Evolutionary conservation across 306 rosid genomes (phyloP), one percentile per base, ranked within the genome.

Genomic region (Quercus parvula): DNA sequence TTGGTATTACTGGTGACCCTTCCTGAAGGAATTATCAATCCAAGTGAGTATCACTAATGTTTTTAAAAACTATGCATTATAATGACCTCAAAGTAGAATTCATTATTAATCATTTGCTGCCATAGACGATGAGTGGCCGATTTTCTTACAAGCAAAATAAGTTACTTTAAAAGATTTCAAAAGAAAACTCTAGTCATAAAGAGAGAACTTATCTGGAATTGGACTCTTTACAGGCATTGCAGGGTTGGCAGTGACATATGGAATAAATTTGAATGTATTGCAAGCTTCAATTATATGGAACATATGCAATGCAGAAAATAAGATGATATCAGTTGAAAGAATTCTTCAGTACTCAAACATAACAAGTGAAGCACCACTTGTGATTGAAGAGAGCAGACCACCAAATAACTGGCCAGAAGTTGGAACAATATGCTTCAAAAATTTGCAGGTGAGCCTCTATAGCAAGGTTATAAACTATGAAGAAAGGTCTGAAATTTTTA

Each of bases 291-390:
- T 90, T 68, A 95, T 95, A 84, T 95, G 98, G 99, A 92, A 92
- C 87, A 89, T 95, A 70, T 95, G 99, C 82, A 91, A 92, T 77
- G 97, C 99, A 54, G 98, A 95, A 88, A 90, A 90, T 80, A 95
- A 91, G 84, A 95, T 95, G 92, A 95, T 95, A 78, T 95, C 99
- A 66, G 98, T 92, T 81, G 99, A 95, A 82, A 95, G 99, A 83
- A 82, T 95, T 66, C 87, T 92, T 73, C 99, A 95, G 73, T 95
- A 92, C 85, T 86, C 92, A 70, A 86, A 88, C 8, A 74, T 95
- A 78, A 52, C 81, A 54, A 92, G 97, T 84, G 99, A 95, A 82
- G 94, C 98, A n/a, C 93, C 97, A 56, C 91, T 90, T 74, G 83
- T 91, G 71, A 87, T 92, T 56, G 91, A 92, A 85, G 89, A 89